Evolutionary conservation across 768 basidiomycete species (phyloP).

Genomic region (Pisolithus albus): DNA sequence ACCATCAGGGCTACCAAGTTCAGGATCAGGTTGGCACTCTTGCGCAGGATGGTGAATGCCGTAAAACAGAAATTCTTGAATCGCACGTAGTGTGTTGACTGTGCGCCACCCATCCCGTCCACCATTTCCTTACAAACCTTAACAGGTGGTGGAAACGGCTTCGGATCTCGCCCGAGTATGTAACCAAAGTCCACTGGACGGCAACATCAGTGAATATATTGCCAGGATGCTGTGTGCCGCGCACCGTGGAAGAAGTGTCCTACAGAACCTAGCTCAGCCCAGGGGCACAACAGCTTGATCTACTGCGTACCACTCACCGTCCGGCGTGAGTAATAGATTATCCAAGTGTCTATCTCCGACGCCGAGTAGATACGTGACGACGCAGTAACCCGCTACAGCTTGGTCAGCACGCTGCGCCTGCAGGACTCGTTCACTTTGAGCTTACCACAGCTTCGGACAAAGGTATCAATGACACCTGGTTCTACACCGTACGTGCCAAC

Average conservation of each 20-base stretch:
- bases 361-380: slow-evolving; percentile 91
- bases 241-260: slow-evolving; percentile 95
- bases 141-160: slow-evolving; percentile 95
- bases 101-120: slow-evolving; percentile 97
- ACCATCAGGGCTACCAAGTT: slow-evolving; percentile 97
- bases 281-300: neutral
- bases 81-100: slow-evolving; percentile 89
- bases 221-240: slow-evolving; percentile 8
- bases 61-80: slow-evolving; percentile 98
- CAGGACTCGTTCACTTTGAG: slow-evolving; percentile 21
- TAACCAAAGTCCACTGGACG: slow-evolving; percentile 92
- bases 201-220: slow-evolving; percentile 8
- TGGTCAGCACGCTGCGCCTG: slow-evolving; percentile 5
- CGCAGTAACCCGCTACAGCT: slow-evolving; percentile 86
- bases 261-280: slow-evolving; percentile 18
- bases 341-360: slow-evolving; percentile 97
- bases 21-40: slow-evolving; percentile 94
- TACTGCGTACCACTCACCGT: slow-evolving; percentile 47
- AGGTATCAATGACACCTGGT: slow-evolving; percentile 90
- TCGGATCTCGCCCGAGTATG: slow-evolving; percentile 94
- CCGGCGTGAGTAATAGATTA: slow-evolving; percentile 86
- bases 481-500: slow-evolving; percentile 94
- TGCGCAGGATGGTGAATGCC: slow-evolving; percentile 93
- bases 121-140: slow-evolving; percentile 99
- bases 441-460: slow-evolving; percentile 90